Evolutionary conservation across 331 rosid genomes (phyloP).

Genomic region (Ulmus americana): DNA sequence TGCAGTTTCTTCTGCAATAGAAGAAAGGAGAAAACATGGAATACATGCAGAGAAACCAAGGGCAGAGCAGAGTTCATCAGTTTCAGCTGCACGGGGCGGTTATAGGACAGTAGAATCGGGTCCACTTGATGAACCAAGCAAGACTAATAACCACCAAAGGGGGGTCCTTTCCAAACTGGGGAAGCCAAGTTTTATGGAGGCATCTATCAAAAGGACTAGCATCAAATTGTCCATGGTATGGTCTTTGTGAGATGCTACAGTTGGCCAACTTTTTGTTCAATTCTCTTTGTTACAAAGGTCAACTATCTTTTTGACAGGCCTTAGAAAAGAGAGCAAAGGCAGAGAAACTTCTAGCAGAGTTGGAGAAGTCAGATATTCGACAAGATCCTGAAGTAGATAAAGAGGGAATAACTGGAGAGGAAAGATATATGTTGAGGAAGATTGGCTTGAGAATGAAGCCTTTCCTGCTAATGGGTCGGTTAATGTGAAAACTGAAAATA

Average conservation of each 20-base stretch:
- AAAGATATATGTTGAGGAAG: slow-evolving; percentile 83
- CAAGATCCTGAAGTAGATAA: slow-evolving; percentile 67
- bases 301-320: slow-evolving; percentile 49
- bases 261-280: slow-evolving; percentile 20
- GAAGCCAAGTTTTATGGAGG: slow-evolving; percentile 33
- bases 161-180: slow-evolving; percentile 24
- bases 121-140: slow-evolving; percentile 27
- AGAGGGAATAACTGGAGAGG: slow-evolving; percentile 82
- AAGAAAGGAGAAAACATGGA: slow-evolving; percentile 51
- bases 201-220: slow-evolving; percentile 52
- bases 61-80: slow-evolving; percentile 22
- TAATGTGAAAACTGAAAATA: slow-evolving; percentile 12
- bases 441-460: slow-evolving; percentile 83
- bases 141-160: slow-evolving; percentile 28
- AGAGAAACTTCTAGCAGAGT: slow-evolving; percentile 59
- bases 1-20: slow-evolving; percentile 84
- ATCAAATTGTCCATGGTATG: slow-evolving; percentile 64
- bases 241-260: slow-evolving; percentile 23
- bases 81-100: slow-evolving; percentile 25
- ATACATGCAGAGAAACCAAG: slow-evolving; percentile 32
- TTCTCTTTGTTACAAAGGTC: slow-evolving; percentile 22
- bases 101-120: slow-evolving; percentile 25
- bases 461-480: slow-evolving; percentile 83
- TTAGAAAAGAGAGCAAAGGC: slow-evolving; percentile 61
- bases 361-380: slow-evolving; percentile 43